A percentile compares a stretch with the other conserved stretches of the same genome.
Evolutionary conservation across 352 stramenopile genomes (phyloP).

Genomic region (Phytopythium delawarense): DNA sequence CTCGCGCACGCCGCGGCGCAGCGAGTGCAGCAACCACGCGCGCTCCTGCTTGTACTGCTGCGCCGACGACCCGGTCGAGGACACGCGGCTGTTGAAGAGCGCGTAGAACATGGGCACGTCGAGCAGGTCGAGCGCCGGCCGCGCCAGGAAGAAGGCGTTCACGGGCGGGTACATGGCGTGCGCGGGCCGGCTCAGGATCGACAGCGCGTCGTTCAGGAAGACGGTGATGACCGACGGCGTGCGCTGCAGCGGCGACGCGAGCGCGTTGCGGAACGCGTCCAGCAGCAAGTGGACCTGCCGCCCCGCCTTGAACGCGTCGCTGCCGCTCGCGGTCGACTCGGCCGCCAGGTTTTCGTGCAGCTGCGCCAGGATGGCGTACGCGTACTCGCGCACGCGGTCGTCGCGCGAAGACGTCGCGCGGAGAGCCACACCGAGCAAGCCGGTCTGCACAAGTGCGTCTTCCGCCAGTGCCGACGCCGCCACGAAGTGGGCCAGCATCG

Average conservation of each 20-base stretch:
- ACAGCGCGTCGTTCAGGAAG: slow-evolving; percentile 77
- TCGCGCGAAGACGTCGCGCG: slow-evolving; percentile 66
- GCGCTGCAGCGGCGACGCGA: slow-evolving; percentile 40
- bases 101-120: slow-evolving; percentile 90
- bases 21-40: slow-evolving; percentile 75
- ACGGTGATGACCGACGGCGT: slow-evolving; percentile 78
- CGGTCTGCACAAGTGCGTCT: slow-evolving; percentile 56
- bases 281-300: slow-evolving; percentile 79
- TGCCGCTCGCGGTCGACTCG: slow-evolving; percentile 24
- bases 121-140: slow-evolving; percentile 65
- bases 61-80: neutral
- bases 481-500: slow-evolving; percentile 76
- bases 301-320: slow-evolving; percentile 63
- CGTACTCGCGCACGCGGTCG: slow-evolving; percentile 51
- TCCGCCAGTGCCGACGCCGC: slow-evolving; percentile 63
- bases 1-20: slow-evolving; percentile 62
- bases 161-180: slow-evolving; percentile 76
- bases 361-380: slow-evolving; percentile 72
- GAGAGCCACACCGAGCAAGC: slow-evolving; percentile 61
- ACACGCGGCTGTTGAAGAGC: slow-evolving; percentile 76
- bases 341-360: slow-evolving; percentile 66
- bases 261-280: slow-evolving; percentile 67
- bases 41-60: slow-evolving; percentile 68
- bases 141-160: slow-evolving; percentile 84
- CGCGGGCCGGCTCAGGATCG: slow-evolving; percentile 57